Base-by-base conservation (phyloP, 257 asterid genomes). In the Henckelia pumila region DNA sequence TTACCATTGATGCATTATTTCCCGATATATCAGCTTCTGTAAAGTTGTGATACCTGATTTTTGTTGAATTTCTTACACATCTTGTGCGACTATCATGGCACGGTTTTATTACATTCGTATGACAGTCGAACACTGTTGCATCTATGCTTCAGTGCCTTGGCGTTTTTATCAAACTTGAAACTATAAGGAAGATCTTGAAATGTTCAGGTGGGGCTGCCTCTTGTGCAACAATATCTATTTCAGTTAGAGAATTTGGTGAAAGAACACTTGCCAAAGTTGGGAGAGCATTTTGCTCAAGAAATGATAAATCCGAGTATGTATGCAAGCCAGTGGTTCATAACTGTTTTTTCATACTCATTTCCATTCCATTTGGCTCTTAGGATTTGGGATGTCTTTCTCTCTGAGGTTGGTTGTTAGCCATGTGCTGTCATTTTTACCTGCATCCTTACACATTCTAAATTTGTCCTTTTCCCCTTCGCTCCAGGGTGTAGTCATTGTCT, bases 261-360 rank as follows among this genome's bases (percentile, higher is more conserved):
- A 76, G 86, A 76, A 60, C 83, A 78, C 37, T 56, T 94, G 76
- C 99, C 99, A 6, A 87, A 83, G 83, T 78, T 94, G 81, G 97
- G 96, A 55, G 95, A 82, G 61, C 96, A 94, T 85, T 94, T 94
- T 78, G 59, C 83, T 67, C 84, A 79, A 68, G 99, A 94, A 83
- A 80, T 84, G 96, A 94, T 94, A 77, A 88, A 88, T 76, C 99
- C 99, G 21, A 91, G 99, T 88, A 94, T 94, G 99, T 94, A 91
- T 47, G 97, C 96, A 57, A 94, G 99, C 85, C 99, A 94, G 80
- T 94, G 99, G 99, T 94, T 94, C 87, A 94, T 94, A 47, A 94
- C 99, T 4, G 96, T 94, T 56, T 94, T 91, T 80, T 84, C 99
- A 16, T 94, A 86, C 79, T 88, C 99, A 5, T 94, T 94, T 70